Evolutionary conservation across 1,139 yeast genomes (phyloP), one percentile per base, ranked within the genome.

Genomic region (Blastobotrys elegans): DNA sequence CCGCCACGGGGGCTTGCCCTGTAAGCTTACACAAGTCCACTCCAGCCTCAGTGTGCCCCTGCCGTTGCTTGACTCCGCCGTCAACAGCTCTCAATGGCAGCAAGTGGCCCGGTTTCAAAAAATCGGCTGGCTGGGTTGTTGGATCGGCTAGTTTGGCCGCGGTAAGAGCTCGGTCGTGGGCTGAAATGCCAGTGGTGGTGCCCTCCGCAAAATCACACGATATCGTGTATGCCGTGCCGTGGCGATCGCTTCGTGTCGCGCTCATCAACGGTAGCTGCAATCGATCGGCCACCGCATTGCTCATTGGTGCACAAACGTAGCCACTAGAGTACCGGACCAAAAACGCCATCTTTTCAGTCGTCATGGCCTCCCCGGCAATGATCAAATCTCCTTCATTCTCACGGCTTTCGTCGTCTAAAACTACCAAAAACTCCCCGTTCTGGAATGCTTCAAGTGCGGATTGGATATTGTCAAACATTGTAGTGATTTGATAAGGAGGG

Each of bases 21-120:
- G 92, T 76, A 61, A 90, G 73, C 59, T 73, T 72, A 63, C 96
- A 83, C 56, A 94, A 73, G 62, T 92, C 96, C 11, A 92, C 95
- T 29, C 90, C 90, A 8, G 98, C 97, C 69, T 94, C 99, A 6
- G 99, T 94, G 65, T 94, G 99, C n/a, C 99, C 98, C 54, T 87
- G 74, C 72, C 99, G 84, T 46, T 73, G 71, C 49, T 79, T 73
- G 50, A 92, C 80, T 43, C 95, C 83, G 1, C 96, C 96, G 22
- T 86, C 86, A 18, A 77, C 86, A 2, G 97, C 97, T 59, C 97
- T 76, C 61, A 94, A 74, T 2, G 99, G 99, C 55, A 92, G 79
- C 34, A 92, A 70, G 62, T 94, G 98, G 24, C 98, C 99, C 0
- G 99, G 99, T 61, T 84, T 80, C 61, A 87, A 72, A 62, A 92